Conservation (phyloP, 2,329 filamentous ascomycete species). For the Xylariaceae sp. region DNA sequence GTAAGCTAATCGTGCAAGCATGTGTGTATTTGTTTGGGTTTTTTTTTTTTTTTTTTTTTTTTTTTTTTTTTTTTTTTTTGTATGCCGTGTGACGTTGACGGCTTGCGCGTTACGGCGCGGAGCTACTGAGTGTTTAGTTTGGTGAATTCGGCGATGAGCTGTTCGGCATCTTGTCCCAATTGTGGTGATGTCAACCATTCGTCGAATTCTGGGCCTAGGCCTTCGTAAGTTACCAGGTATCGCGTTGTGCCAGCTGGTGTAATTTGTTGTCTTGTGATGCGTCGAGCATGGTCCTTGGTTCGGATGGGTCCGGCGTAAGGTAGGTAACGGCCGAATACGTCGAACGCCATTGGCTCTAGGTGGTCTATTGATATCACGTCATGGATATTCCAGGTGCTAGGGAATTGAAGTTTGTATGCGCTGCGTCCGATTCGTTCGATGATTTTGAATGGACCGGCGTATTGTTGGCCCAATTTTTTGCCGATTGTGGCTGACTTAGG, state of each 20-base stretch:
- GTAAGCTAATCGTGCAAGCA: too few species aligned
- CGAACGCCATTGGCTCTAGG: not conserved
- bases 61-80: too few species aligned
- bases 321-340: not conserved
- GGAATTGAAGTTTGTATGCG: constrained; percentile 1
- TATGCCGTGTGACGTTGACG: too few species aligned
- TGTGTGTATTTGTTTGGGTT: too few species aligned
- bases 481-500: not conserved
- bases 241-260: not conserved
- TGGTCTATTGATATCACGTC: constrained; percentile 4
- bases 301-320: not conserved
- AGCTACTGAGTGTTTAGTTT: too few species aligned
- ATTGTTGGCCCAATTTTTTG: constrained; percentile 1
- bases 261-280: not conserved
- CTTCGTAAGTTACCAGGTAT: not conserved
- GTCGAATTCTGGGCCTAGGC: not conserved
- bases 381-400: not conserved
- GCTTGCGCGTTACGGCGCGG: too few species aligned
- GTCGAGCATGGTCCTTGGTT: not conserved
- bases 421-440: not conserved
- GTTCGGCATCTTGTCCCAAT: not conserved
- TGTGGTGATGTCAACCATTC: not conserved
- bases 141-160: not conserved
- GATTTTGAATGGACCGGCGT: constrained; percentile 1
- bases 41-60: too few species aligned